Evolutionary conservation across 441 rosid genomes (phyloP).

Genomic region (Lepidium campestre): DNA sequence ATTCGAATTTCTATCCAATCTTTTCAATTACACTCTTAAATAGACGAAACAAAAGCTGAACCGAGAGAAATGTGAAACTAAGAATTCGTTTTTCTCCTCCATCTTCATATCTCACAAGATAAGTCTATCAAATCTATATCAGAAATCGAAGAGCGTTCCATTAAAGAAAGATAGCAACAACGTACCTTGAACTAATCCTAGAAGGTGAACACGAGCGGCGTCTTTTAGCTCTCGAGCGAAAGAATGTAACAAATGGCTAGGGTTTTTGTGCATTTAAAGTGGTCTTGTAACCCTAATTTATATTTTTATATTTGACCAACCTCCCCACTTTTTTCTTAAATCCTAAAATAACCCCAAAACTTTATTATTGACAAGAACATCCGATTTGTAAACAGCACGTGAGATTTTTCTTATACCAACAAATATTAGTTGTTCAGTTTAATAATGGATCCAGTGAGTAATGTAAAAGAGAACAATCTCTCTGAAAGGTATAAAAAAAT

Average conservation of each 20-base stretch:
- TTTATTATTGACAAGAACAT: neutral
- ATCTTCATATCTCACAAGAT: neutral
- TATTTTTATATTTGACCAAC: neutral
- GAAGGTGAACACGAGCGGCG: conserved; percentile 26
- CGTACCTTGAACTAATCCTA: conserved; percentile 17
- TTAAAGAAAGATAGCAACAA: neutral
- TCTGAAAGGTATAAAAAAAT: neutral
- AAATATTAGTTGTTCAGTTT: neutral
- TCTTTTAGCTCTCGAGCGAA: neutral
- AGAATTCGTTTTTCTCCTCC: neutral
- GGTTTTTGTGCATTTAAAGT: conserved; percentile 22
- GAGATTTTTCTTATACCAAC: neutral
- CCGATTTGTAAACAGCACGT: neutral
- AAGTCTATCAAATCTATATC: neutral
- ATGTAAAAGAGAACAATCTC: neutral
- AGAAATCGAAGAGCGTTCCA: neutral
- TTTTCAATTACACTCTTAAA: neutral
- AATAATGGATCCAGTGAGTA: neutral
- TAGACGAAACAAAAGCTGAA: neutral
- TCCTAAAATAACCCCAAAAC: neutral
- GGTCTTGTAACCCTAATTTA: conserved; percentile 7
- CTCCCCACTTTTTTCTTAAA: neutral
- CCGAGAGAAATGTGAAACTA: neutral
- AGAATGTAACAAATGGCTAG: conserved; percentile 3
- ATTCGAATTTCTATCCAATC: neutral